Evolutionary conservation across 2,329 filamentous ascomycete genomes (phyloP), one percentile per base, ranked within the genome.

Genomic region (Grosmannia clavigera): DNA sequence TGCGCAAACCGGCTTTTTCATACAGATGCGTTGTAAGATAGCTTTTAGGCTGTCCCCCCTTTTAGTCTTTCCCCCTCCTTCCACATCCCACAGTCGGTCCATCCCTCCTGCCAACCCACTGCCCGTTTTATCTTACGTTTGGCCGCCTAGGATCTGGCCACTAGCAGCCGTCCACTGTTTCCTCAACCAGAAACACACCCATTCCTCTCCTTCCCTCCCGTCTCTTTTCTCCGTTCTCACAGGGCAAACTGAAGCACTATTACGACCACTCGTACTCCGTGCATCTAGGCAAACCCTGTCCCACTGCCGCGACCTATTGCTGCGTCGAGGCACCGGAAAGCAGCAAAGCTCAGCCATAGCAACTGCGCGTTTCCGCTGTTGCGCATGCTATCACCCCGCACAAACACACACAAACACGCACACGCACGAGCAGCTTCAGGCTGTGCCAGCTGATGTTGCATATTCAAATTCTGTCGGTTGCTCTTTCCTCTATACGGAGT

Each of bases 151-250:
- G 12, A 52, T 52, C 50, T 52, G 50, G 50, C 50, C 25, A 52
- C 50, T 31, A 31, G 50, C 27, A 52, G 25, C 27, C 6, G 27
- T 27, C 10, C 50, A 14, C 50, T 52, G 50, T 29, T 51, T 51
- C 48, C 48, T 11, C 48, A 57, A 58, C 27, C 53, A 55, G 38
- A 57, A 55, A 59, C 56, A 58, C 59, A 46, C 53, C 35, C 57
- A 50, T 25, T 50, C 38, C 27, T 40, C 19, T 16, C 10, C 38
- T 33, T 5, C 40, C 58, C 33, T 53, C 12, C 27, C 53, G 31
- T 27, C 29, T 31, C 14, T 33, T 56, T 56, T 51, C 31, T 29
- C 11, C n/a, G 12, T 51, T 43, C 31, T 31, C 54, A 38, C 35
- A 46, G 43, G 38, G 43, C 43, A 46, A 46, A 46, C 19, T 19